phyloP scores from a whole-genome alignment of 495 filamentous ascomycete species.

The Lasiosphaeriaceae sp. region DNA sequence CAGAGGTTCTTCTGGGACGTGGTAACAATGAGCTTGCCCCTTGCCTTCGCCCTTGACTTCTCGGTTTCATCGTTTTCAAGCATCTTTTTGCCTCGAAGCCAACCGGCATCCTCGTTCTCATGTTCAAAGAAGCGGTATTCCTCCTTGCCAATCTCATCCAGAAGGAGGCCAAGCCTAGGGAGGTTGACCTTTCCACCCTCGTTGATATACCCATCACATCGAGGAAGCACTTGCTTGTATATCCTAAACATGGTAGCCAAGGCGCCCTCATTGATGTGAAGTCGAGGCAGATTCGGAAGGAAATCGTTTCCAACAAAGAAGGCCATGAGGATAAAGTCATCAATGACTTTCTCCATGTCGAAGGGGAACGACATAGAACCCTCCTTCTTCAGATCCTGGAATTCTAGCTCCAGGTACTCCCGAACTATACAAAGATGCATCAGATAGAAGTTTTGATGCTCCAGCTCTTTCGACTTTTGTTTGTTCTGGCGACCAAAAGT shows the following conservation, averaged over 20 bases:
- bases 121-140: slow-evolving; percentile 90
- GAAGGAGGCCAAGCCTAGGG: slow-evolving; percentile 67
- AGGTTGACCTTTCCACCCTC: slow-evolving; percentile 89
- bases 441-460: slow-evolving; percentile 98
- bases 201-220: slow-evolving; percentile 93
- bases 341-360: slow-evolving; percentile 94
- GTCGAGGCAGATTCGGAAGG: slow-evolving; percentile 88
- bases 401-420: slow-evolving; percentile 95
- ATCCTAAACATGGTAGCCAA: slow-evolving; percentile 94
- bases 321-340: slow-evolving; percentile 98
- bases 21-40: slow-evolving; percentile 69
- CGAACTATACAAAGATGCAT: slow-evolving; percentile 96
- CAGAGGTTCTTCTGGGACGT: slow-evolving; percentile 76
- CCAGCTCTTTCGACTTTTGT: slow-evolving; percentile 88
- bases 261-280: slow-evolving; percentile 98
- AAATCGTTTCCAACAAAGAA: slow-evolving; percentile 99
- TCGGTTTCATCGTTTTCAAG: slow-evolving; percentile 52
- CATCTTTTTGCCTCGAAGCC: slow-evolving; percentile 82
- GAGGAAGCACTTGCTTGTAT: slow-evolving; percentile 86
- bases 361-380: slow-evolving; percentile 73
- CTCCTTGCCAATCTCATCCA: slow-evolving; percentile 75
- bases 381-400: slow-evolving; percentile 84
- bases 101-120: slow-evolving; percentile 81
- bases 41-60: slow-evolving; percentile 45
- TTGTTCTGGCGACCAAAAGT: slow-evolving; percentile 86